Percentiles rank a stretch among this genome's conserved stretches.
Evolutionary conservation across 805 yeast species (phyloP).

Genomic region (Suhomyces pyralidae): DNA sequence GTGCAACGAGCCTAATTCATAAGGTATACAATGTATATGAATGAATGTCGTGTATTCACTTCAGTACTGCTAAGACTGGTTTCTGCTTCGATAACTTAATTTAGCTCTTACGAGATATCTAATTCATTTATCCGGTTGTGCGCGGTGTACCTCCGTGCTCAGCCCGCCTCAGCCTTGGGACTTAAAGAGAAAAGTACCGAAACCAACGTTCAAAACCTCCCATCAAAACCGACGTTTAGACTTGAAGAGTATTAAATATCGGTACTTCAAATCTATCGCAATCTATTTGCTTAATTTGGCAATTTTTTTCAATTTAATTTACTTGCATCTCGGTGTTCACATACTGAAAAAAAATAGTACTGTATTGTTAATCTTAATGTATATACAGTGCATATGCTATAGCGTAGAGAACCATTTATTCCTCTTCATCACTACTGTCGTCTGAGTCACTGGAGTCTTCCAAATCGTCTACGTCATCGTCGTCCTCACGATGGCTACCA

Average conservation of each 20-base stretch:
- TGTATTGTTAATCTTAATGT: not conserved
- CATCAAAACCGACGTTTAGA: not conserved
- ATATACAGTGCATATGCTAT: not conserved
- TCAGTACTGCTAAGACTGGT: not conserved
- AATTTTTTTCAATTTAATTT: not conserved
- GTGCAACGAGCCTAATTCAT: not conserved
- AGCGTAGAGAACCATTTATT: not conserved
- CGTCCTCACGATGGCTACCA: conserved; percentile 27
- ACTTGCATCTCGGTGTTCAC: not conserved
- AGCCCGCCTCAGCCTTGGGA: not conserved
- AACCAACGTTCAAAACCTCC: not conserved
- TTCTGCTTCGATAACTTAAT: not conserved
- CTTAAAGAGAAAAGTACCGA: not conserved
- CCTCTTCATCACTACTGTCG: conserved; percentile 23
- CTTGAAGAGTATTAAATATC: not conserved
- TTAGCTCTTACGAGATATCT: not conserved
- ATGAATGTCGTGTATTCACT: not conserved
- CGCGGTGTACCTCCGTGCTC: not conserved
- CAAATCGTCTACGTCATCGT: conserved; percentile 20
- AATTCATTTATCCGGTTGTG: not conserved
- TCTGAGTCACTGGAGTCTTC: conserved; percentile 9
- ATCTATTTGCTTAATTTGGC: not conserved
- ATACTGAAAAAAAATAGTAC: not conserved
- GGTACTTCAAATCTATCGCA: not conserved
- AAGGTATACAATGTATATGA: not conserved